Percentiles rank a stretch among this genome's conserved stretches.
phyloP scores from a whole-genome alignment of 768 basidiomycete species.

The Megacollybia marginata region DNA sequence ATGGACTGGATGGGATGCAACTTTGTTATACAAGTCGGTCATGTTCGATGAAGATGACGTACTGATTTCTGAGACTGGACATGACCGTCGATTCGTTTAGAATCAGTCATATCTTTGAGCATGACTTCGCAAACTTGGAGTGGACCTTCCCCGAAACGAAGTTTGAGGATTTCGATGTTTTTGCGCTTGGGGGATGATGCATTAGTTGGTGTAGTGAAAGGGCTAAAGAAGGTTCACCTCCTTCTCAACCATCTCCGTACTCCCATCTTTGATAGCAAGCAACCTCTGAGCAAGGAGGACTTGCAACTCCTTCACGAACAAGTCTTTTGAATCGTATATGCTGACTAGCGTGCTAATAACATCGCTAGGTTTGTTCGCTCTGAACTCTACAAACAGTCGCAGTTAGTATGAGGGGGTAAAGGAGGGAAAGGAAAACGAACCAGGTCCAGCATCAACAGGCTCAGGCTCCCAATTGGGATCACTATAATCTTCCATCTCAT shows the following conservation, averaged over 20 bases:
- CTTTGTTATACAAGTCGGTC: too few species aligned
- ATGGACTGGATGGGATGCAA: constrained; percentile 38
- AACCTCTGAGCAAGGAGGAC: constrained; percentile 84
- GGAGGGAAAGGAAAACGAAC: constrained; percentile 30
- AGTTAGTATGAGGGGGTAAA: too few species aligned
- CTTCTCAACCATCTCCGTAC: constrained; percentile 69
- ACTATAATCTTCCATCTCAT: constrained; percentile 76
- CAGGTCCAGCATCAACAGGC: constrained; percentile 92
- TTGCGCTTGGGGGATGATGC: constrained; percentile 48
- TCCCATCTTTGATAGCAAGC: constrained; percentile 72
- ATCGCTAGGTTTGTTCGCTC: constrained; percentile 86
- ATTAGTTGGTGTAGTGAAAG: neutral
- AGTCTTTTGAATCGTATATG: constrained; percentile 95
- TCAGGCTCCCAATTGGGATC: constrained; percentile 96
- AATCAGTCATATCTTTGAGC: constrained; percentile 96
- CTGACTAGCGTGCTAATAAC: constrained; percentile 94
- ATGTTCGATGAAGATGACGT: constrained; percentile 15
- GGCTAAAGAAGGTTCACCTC: constrained; percentile 36
- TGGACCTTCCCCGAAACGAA: constrained; percentile 90
- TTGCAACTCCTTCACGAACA: constrained; percentile 94
- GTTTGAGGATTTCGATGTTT: constrained; percentile 90
- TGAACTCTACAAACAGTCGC: constrained; percentile 66
- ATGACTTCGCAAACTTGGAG: constrained; percentile 97
- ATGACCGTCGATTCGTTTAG: constrained; percentile 81
- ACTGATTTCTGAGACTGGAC: constrained; percentile 71